phyloP scores from a whole-genome alignment of 768 basidiomycete species.

The Termitomyces eurrhizus region DNA sequence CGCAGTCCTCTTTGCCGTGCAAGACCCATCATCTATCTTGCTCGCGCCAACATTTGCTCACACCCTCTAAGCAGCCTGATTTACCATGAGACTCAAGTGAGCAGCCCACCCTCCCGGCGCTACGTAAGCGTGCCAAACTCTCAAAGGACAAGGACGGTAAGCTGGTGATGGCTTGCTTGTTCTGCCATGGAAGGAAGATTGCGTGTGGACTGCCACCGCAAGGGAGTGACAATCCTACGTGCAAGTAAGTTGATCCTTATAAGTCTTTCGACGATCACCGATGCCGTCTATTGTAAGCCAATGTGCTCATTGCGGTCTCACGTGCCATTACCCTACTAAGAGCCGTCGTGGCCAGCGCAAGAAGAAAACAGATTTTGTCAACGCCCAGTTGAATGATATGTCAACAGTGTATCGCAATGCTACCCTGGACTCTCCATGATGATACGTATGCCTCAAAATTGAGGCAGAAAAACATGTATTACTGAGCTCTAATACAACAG shows the following conservation, averaged over 20 bases:
- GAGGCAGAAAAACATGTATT: too few species aligned
- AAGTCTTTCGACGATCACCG: neutral
- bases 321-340: conserved; percentile 9
- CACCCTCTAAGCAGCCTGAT: neutral
- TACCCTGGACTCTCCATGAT: neutral
- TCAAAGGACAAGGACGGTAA: conserved; percentile 20
- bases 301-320: conserved; percentile 8
- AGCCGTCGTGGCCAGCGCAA: conserved; percentile 13
- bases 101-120: neutral
- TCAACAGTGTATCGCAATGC: neutral
- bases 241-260: conserved; percentile 41
- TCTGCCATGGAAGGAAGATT: conserved; percentile 49
- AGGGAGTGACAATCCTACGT: conserved; percentile 35
- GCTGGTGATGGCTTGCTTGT: conserved; percentile 43
- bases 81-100: conserved; percentile 1
- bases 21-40: neutral
- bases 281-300: conserved; percentile 1
- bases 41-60: conserved; percentile 1
- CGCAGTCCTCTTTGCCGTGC: neutral
- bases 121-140: conserved; percentile 5
- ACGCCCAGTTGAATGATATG: neutral
- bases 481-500: too few species aligned
- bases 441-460: too few species aligned
- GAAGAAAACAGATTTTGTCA: neutral
- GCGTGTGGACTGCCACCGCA: conserved; percentile 42